phyloP scores from a whole-genome alignment of 345 rosid genomes.

The Acer negundo region DNA sequence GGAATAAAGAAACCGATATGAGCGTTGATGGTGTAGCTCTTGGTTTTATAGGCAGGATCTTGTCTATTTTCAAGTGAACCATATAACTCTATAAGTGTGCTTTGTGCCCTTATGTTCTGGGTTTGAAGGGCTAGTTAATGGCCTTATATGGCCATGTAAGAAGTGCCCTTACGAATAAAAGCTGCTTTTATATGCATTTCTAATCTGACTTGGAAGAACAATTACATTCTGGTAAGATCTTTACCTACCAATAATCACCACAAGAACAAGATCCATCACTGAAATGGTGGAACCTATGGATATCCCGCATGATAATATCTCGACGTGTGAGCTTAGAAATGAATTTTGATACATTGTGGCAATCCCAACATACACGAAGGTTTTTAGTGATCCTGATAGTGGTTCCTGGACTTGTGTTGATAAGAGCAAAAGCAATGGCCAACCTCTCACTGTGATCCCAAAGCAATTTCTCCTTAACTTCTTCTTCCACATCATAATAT shows the following conservation, averaged over 20 bases:
- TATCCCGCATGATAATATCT: slow-evolving; percentile 25
- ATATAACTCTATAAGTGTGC: not conserved
- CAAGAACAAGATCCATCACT: slow-evolving; percentile 19
- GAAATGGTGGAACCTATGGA: slow-evolving; percentile 25
- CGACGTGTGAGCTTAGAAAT: slow-evolving; percentile 26
- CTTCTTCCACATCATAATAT: too few species aligned
- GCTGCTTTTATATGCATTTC: slow-evolving; percentile 3
- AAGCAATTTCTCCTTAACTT: too few species aligned
- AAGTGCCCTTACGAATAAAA: slow-evolving; percentile 9
- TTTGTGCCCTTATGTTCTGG: not conserved
- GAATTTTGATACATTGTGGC: slow-evolving; percentile 17
- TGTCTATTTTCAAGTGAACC: slow-evolving; percentile 38
- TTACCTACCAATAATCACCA: slow-evolving; percentile 7
- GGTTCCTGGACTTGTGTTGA: slow-evolving; percentile 23
- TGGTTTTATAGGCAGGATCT: slow-evolving; percentile 29
- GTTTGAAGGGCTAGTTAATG: not conserved
- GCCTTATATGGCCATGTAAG: not conserved
- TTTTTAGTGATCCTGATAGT: slow-evolving; percentile 26
- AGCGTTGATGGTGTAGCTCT: slow-evolving; percentile 35
- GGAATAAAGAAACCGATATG: slow-evolving; percentile 73
- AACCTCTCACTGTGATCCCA: slow-evolving; percentile 29
- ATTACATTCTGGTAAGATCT: not conserved
- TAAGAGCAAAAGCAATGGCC: slow-evolving; percentile 28
- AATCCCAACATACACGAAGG: slow-evolving; percentile 25
- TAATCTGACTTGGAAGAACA: not conserved